Evolutionary conservation across 2,329 filamentous ascomycete genomes (phyloP), one percentile per base, ranked within the genome.

Genomic region (Trichoderma afroharzianum): DNA sequence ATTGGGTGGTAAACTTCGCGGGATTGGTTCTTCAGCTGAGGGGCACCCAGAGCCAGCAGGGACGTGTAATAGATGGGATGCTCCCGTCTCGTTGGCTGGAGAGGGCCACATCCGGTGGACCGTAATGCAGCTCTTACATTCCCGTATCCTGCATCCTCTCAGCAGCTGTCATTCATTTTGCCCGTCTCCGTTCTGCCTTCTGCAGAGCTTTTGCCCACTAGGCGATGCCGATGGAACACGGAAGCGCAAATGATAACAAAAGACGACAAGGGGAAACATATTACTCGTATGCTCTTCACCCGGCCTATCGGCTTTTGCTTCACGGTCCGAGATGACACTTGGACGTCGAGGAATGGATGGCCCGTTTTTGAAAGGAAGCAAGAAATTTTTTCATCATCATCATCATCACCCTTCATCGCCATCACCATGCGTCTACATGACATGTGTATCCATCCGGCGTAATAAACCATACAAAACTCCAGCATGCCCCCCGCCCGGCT

Each of bases 401-500:
- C 43, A 50, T 21, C 43, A 59, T 58, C 24, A 9, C 28, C 30
- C 55, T n/a, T 11, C n/a, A 32, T 33, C 55, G 61, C 59, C 57
- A 62, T 43, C 28, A 53, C 43, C 66, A 69, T 69, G 43, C 39
- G 57, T 69, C 66, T 69, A 62, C 57, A 36, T 62, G 39, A 62
- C 66, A 69, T 62, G 66, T 62, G 26, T 68, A 24, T 68, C 36
- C 39, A 53, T 39, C 66, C 30, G 32, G 50, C 50, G 26, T 39
- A 33, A 62, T 69, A 61, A 69, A 62, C 57, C 57, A 69, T 62
- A 62, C 57, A 53, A 69, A 69, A 69, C 66, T 69, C 66, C 57
- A 50, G 39, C 30, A 53, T 61, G 26, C 53, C 64, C 64, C 33
- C 39, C 63, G 55, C 39, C 57, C 57, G 39, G 30, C 66, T 61